A percentile compares a stretch with the other conserved stretches of the same genome.
Evolutionary conservation across 805 yeast species (phyloP).

Genomic region (Starmerella vitae): DNA sequence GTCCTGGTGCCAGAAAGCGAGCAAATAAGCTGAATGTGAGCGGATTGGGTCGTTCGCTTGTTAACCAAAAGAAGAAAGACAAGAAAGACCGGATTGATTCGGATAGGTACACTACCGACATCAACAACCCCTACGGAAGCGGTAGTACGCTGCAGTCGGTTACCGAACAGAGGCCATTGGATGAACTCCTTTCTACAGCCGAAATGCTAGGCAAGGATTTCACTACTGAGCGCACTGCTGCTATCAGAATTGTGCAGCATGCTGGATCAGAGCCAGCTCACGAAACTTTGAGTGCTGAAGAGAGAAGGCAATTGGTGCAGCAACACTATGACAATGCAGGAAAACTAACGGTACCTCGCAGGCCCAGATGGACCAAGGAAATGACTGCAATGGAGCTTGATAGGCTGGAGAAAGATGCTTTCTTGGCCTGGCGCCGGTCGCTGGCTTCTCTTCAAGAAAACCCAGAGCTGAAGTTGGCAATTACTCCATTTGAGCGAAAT

Average conservation of each 20-base stretch:
- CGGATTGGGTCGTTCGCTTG: constrained; percentile 76
- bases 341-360: constrained; percentile 74
- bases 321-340: constrained; percentile 40
- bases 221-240: constrained; percentile 75
- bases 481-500: constrained; percentile 91
- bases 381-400: constrained; percentile 70
- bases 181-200: constrained; percentile 90
- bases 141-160: constrained; percentile 90
- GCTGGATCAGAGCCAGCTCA: constrained; percentile 32
- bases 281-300: constrained; percentile 47
- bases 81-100: constrained; percentile 66
- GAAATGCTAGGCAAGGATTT: constrained; percentile 93
- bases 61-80: constrained; percentile 45
- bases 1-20: constrained; percentile 74
- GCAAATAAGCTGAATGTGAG: constrained; percentile 39
- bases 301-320: constrained; percentile 45
- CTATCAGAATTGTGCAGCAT: constrained; percentile 64
- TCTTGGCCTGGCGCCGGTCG: constrained; percentile 86
- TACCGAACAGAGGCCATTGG: constrained; percentile 85
- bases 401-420: constrained; percentile 76
- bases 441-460: constrained; percentile 74
- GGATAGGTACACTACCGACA: constrained; percentile 63
- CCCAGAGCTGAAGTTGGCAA: constrained; percentile 55
- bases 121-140: constrained; percentile 39
- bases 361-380: constrained; percentile 71